Conservation (phyloP, 805 yeast species). For the Spathaspora arborariae region DNA sequence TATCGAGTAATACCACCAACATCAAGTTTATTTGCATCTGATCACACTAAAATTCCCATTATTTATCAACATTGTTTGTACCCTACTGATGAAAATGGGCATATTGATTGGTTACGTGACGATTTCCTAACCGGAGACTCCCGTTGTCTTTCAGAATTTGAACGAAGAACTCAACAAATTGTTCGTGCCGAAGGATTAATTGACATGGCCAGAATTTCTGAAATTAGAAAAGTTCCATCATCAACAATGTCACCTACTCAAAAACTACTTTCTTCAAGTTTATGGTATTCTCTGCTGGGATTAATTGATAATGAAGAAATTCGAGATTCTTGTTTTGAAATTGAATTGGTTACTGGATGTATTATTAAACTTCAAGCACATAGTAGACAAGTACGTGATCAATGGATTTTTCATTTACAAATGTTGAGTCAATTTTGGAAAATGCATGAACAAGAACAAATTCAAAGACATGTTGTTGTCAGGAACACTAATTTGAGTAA, state of each 20-base stretch:
- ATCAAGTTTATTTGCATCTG: conserved; percentile 10
- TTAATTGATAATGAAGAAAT: conserved; percentile 24
- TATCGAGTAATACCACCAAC: conserved; percentile 58
- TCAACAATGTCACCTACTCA: conserved; percentile 20
- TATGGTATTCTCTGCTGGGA: conserved; percentile 28
- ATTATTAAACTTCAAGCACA: conserved; percentile 55
- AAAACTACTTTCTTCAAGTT: conserved; percentile 20
- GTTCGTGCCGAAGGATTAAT: conserved; percentile 57
- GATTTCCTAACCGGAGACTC: conserved; percentile 50
- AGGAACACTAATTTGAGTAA: conserved; percentile 43
- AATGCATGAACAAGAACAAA: conserved; percentile 38
- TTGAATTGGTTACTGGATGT: conserved; percentile 46
- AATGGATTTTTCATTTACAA: conserved; percentile 60
- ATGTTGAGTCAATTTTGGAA: conserved; percentile 59
- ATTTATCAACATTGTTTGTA: conserved; percentile 52
- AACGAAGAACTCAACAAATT: conserved; percentile 55
- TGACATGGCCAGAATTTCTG: conserved; percentile 50
- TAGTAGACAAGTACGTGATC: conserved; percentile 43
- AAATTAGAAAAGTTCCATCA: conserved; percentile 30
- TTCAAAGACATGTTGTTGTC: conserved; percentile 28
- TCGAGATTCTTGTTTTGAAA: conserved; percentile 49
- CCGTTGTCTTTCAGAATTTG: conserved; percentile 60
- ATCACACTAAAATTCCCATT: conserved; percentile 23
- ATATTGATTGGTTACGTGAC: conserved; percentile 60
- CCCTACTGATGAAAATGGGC: conserved; percentile 44